phyloP scores from a whole-genome alignment of 2,329 filamentous ascomycete species.

The Paecilomyces sp. region DNA sequence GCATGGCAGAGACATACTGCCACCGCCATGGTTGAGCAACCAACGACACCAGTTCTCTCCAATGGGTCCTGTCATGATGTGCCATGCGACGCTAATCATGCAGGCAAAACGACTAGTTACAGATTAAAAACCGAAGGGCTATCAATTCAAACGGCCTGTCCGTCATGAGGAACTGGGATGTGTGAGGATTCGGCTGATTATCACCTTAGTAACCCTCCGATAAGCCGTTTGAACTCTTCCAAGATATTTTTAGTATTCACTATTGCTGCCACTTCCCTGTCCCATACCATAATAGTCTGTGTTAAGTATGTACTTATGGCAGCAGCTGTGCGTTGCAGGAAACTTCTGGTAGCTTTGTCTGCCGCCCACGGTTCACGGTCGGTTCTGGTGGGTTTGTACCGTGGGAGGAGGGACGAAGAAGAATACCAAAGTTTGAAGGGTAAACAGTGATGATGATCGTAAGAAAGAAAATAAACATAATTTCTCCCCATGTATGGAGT shows the following conservation, averaged over 20 bases:
- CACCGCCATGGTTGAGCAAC: too few relatives aligned
- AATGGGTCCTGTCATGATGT: too few relatives aligned
- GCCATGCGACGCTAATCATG: too few relatives aligned
- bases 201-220: neutral
- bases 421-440: neutral
- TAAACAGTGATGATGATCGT: neutral
- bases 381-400: neutral
- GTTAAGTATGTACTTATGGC: too few relatives aligned
- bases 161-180: neutral
- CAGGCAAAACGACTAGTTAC: too few relatives aligned
- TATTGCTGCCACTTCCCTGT: too few relatives aligned
- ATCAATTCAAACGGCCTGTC: neutral
- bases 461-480: neutral
- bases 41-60: too few relatives aligned
- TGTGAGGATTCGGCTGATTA: neutral
- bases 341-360: neutral
- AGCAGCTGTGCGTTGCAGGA: neutral
- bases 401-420: neutral
- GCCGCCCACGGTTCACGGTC: neutral
- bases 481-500: neutral
- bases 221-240: neutral
- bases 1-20: too few relatives aligned
- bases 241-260: neutral
- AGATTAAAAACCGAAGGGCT: neutral
- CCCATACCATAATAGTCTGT: too few relatives aligned